Evolutionary conservation across 1,139 yeast species (phyloP), one percentile per base, ranked within the genome.

Genomic region (Taiozyma sp.): DNA sequence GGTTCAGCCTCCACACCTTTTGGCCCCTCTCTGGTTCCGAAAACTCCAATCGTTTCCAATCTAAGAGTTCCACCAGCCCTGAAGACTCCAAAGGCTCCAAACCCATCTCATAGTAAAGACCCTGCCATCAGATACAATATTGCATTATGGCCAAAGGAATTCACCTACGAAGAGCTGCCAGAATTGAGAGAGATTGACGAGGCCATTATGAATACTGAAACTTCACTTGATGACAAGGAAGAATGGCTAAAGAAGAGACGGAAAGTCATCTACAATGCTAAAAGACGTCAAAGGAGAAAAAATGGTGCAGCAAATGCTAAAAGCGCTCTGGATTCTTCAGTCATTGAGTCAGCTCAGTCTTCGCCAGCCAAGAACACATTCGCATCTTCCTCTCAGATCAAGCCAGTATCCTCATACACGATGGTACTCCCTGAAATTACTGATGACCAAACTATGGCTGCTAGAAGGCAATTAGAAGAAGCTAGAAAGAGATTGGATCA

Each of bases 401-500:
- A 39, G 13, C 26, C 42, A 10, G 43, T n/a, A 14, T 10, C 32
- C n/a, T 13, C 29, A 11, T 11, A 16, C 28, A 26, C 26, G 5
- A 29, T 22, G 24, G 13, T 39, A 34, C 16, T 34, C 4, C 5
- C 45, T 34, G 28, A 9, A 4, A 42, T 26, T 19, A 21, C 45
- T 21, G 30, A 14, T 16, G 22, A n/a, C 4, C 11, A 34, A 6
- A n/a, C 40, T 3, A 3, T 45, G 37, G 16, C 40, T 11, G 19
- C 43, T 21, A 68, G 61, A 41, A 51, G 51, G 10, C 58, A 61
- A 11, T 52, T 61, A 34, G 65, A 56, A 9, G 61, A 60, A 41
- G 67, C 52, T 56, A 30, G 53, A 50, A 47, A 41, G 42, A 46
- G 40, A n/a, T 43, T 46, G 3, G 47, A 47, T 22, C 40, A 53